Percentiles rank a stretch among this genome's conserved stretches.
phyloP scores from a whole-genome alignment of 495 filamentous ascomycete genomes.

The Podospora bellae-mahoneyi region DNA sequence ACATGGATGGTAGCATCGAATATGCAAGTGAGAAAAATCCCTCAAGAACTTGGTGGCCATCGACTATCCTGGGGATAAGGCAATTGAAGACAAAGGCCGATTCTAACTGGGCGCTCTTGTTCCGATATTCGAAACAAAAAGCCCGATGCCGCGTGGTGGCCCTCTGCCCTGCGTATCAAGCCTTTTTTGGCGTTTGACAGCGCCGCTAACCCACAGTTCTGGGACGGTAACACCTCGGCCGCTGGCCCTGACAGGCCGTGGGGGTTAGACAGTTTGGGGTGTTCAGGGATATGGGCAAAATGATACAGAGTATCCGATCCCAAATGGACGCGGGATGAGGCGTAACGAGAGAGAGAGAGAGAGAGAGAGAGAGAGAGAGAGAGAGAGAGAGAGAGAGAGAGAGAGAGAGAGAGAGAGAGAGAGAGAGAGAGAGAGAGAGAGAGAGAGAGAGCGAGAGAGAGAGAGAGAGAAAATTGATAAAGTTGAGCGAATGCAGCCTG shows the following conservation, averaged over 20 bases:
- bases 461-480: too few species aligned
- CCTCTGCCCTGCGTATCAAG: not conserved
- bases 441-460: too few species aligned
- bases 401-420: too few species aligned
- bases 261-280: not conserved
- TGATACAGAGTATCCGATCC: too few species aligned
- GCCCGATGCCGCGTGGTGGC: not conserved
- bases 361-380: too few species aligned
- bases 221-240: not conserved
- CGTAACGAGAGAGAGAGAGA: too few species aligned
- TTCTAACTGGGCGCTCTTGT: not conserved
- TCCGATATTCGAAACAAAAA: not conserved
- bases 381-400: too few species aligned
- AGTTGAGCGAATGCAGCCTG: too few species aligned
- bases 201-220: not conserved
- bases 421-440: too few species aligned
- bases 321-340: too few species aligned
- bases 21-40: not conserved
- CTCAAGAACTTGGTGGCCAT: not conserved
- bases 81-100: not conserved
- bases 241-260: not conserved
- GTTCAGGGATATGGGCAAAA: too few species aligned
- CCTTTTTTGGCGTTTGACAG: not conserved
- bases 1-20: not conserved
- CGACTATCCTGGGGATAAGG: not conserved